A percentile compares a stretch with the other conserved stretches of the same genome.
phyloP scores from a whole-genome alignment of 768 basidiomycete genomes.

The Lyophyllum decastes region DNA sequence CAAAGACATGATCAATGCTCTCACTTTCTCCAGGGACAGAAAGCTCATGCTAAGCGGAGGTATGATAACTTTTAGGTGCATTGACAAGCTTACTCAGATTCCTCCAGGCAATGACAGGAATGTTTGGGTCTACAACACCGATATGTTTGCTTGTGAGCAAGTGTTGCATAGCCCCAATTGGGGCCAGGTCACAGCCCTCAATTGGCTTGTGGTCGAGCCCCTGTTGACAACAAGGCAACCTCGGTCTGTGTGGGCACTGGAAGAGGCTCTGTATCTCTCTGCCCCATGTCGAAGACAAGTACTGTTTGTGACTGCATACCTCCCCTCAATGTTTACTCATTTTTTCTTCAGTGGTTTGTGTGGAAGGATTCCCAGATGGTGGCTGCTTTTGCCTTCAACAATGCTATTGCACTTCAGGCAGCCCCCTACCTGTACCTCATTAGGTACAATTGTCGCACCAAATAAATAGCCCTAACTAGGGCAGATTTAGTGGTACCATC shows the following conservation, averaged over 20 bases:
- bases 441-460: background rate
- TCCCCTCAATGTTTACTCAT: too few species aligned
- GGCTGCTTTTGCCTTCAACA: too few species aligned
- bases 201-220: too few species aligned
- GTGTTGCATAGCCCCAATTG: constrained; percentile 3
- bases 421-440: background rate
- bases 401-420: background rate
- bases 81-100: background rate
- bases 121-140: constrained; percentile 10
- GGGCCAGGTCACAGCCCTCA: too few species aligned
- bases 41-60: constrained; percentile 12
- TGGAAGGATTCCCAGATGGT: too few species aligned
- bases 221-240: too few species aligned
- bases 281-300: too few species aligned
- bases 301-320: too few species aligned
- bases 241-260: too few species aligned
- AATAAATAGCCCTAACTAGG: background rate
- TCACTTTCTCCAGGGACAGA: constrained; percentile 10
- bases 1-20: constrained; percentile 9
- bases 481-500: background rate
- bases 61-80: background rate
- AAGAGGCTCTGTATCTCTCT: too few species aligned
- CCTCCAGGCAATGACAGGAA: constrained; percentile 8
- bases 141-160: constrained; percentile 4
- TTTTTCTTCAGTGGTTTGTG: too few species aligned